Conservation (phyloP, 140 eudicot genomes). For the Artemisia princeps region DNA sequence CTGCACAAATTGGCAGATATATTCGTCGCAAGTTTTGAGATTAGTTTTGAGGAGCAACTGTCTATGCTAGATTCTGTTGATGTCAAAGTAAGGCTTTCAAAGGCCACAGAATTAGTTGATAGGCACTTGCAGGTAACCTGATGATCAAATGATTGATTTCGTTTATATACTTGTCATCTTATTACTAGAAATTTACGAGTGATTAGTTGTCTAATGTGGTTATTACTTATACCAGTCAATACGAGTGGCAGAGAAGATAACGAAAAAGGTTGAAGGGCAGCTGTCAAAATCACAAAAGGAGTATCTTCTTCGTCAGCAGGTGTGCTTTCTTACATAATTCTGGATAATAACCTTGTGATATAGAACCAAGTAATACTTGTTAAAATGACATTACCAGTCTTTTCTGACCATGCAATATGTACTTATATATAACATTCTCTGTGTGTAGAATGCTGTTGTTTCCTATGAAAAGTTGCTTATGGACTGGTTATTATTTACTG, state of each 20-base stretch:
- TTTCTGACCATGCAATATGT: background rate
- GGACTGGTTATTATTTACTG: slow-evolving; percentile 1
- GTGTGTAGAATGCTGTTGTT: background rate
- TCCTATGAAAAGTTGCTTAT: background rate
- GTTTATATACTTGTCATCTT: background rate
- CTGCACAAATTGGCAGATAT: slow-evolving; percentile 93
- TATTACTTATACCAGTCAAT: slow-evolving; percentile 56
- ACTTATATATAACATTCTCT: too few relatives aligned
- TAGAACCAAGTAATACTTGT: too few relatives aligned
- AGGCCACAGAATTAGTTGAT: slow-evolving; percentile 86
- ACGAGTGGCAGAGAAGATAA: slow-evolving; percentile 98
- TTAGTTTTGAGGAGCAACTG: slow-evolving; percentile 95
- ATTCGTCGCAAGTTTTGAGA: slow-evolving; percentile 96
- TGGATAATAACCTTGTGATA: too few relatives aligned
- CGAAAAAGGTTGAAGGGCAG: slow-evolving; percentile 98
- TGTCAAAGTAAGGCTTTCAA: slow-evolving; percentile 83
- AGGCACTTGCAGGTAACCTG: slow-evolving; percentile 85
- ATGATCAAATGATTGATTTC: slow-evolving; percentile 12
- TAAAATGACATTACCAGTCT: too few relatives aligned
- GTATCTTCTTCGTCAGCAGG: slow-evolving; percentile 97
- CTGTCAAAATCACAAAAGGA: slow-evolving; percentile 95
- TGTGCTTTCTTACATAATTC: slow-evolving; percentile 18
- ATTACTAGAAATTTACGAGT: slow-evolving; percentile 16
- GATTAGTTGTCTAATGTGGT: slow-evolving; percentile 16
- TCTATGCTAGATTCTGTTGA: slow-evolving; percentile 95